Conservation (phyloP, 1,139 yeast genomes). For the Nadsonia starkeyi-henricii region DNA sequence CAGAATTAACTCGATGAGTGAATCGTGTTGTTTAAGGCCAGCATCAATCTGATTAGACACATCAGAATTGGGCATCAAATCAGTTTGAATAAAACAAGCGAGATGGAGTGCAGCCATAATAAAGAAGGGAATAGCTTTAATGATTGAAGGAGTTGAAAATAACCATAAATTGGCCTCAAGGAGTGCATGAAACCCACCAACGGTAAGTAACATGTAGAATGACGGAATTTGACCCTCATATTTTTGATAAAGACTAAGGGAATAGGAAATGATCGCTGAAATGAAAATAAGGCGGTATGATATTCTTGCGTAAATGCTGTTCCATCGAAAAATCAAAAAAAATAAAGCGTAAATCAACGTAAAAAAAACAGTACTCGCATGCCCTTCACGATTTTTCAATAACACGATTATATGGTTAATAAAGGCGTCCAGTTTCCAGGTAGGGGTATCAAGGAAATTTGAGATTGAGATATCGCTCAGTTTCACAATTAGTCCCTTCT, state of each 20-base stretch:
- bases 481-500: too few relatives aligned
- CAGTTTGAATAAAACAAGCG: constrained; percentile 44
- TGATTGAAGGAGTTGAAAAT: constrained; percentile 33
- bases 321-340: constrained; percentile 9
- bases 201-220: constrained; percentile 28
- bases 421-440: too few relatives aligned
- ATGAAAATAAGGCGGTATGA: constrained; percentile 47
- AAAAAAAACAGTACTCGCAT: not conserved
- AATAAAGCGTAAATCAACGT: constrained; percentile 6
- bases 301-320: constrained; percentile 12
- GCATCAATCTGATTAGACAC: constrained; percentile 27
- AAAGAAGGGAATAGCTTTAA: constrained; percentile 50
- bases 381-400: not conserved
- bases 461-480: too few relatives aligned
- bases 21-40: constrained; percentile 43
- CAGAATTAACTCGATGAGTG: constrained; percentile 48
- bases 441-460: too few relatives aligned
- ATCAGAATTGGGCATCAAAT: constrained; percentile 45
- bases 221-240: constrained; percentile 22
- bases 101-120: constrained; percentile 57
- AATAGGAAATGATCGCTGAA: constrained; percentile 61
- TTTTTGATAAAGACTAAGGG: constrained; percentile 50
- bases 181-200: constrained; percentile 52
- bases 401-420: too few relatives aligned
- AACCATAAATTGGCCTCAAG: constrained; percentile 44